These are phyloP conservation scores for Laburnicola sp. DNA, from an alignment of 2,329 filamentous ascomycete species.

Conservation along the genomic window DNA sequence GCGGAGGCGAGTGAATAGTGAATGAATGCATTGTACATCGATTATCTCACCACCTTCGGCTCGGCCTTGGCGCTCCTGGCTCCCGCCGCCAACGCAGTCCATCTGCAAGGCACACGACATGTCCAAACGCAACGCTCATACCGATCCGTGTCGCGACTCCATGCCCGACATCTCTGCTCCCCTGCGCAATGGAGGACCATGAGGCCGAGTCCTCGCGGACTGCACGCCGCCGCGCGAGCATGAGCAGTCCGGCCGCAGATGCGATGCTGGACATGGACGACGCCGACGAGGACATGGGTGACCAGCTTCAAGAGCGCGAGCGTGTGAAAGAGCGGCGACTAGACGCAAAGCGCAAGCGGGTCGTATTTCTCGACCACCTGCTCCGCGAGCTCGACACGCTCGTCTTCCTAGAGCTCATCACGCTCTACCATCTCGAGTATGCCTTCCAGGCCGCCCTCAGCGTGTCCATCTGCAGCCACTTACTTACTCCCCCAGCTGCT, in stretches of 20 bases:
- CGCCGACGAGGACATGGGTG: constrained; percentile 22
- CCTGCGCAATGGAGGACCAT: constrained; percentile 46
- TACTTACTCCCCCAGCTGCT: constrained; percentile 53
- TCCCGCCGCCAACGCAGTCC: constrained; percentile 33
- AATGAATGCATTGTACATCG: constrained; percentile 21
- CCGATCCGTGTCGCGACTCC: constrained; percentile 21
- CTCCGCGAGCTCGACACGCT: constrained; percentile 62
- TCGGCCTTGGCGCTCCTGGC: constrained; percentile 31
- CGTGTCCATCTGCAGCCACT: background rate
- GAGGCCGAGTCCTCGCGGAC: constrained; percentile 44
- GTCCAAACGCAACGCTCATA: constrained; percentile 4
- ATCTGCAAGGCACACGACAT: constrained; percentile 22
- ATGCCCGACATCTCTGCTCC: constrained; percentile 26
- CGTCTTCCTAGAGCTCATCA: constrained; percentile 64
- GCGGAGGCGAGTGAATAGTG: background rate
- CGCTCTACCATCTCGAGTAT: constrained; percentile 67
- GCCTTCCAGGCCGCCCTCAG: constrained; percentile 33
- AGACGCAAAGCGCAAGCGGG: constrained; percentile 42
- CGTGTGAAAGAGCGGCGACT: constrained; percentile 30
- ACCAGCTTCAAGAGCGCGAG: constrained; percentile 18
- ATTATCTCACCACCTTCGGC: constrained; percentile 45
- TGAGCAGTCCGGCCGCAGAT: constrained; percentile 16
- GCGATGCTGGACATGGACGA: constrained; percentile 10
- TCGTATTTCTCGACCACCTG: constrained; percentile 56
- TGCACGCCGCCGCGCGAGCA: constrained; percentile 24